These are phyloP conservation scores for Colletotrichum eremochloae DNA, from an alignment of 2,329 filamentous ascomycete genomes.

Conservation along the genomic window DNA sequence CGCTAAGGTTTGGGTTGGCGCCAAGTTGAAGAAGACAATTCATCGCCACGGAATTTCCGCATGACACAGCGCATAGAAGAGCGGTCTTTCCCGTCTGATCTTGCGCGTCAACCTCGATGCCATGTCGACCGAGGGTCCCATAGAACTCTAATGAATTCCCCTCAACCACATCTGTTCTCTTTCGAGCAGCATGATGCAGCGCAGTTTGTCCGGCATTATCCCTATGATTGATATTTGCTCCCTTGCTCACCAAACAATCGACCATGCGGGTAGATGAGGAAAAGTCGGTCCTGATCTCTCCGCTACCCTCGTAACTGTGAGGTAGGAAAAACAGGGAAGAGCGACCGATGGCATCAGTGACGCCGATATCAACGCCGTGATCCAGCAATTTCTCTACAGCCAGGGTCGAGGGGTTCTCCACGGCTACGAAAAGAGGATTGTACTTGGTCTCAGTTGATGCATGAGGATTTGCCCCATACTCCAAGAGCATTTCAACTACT, in stretches of 20 bases:
- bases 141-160: no score
- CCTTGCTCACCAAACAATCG: neutral
- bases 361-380: neutral
- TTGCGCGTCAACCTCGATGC: no score
- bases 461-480: no score
- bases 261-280: neutral
- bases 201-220: neutral
- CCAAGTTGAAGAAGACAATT: neutral
- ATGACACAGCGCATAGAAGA: no score
- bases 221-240: neutral
- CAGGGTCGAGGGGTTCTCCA: rapidly evolving
- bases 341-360: neutral
- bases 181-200: neutral
- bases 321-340: neutral
- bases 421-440: no score
- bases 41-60: no score
- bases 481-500: no score
- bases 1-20: neutral
- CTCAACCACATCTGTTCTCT: neutral
- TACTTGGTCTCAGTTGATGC: no score
- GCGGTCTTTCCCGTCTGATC: no score
- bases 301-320: rapidly evolving
- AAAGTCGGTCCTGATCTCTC: neutral
- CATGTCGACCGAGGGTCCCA: no score
- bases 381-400: no score